Conservation (phyloP, 129 eudicot genomes). For the Oenanthe sinensis region DNA sequence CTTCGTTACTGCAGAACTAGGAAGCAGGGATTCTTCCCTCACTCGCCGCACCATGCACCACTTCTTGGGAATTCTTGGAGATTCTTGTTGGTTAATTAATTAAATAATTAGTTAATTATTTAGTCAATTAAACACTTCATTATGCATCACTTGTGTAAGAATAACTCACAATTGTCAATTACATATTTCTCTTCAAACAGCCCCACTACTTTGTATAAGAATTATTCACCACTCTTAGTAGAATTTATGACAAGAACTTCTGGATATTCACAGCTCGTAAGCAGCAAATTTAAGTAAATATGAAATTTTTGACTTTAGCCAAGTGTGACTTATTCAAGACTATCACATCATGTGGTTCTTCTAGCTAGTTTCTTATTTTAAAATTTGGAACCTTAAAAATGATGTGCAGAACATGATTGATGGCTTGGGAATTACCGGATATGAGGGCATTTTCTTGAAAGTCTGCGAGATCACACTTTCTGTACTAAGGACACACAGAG, state of each 20-base stretch:
- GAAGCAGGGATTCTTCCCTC: too few relatives aligned
- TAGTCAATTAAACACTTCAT: too few relatives aligned
- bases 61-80: too few relatives aligned
- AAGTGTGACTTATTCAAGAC: background rate
- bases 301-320: background rate
- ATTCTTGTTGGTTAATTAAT: too few relatives aligned
- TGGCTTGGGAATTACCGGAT: conserved; percentile 95
- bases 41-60: too few relatives aligned
- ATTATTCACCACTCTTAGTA: background rate
- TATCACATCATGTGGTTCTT: conserved; percentile 8
- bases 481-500: conserved; percentile 74
- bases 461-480: conserved; percentile 98
- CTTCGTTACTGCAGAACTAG: background rate
- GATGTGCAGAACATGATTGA: conserved; percentile 90
- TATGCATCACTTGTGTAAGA: too few relatives aligned
- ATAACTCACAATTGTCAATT: background rate
- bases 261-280: background rate
- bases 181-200: background rate
- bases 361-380: background rate
- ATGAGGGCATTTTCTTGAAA: conserved; percentile 83
- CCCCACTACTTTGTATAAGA: background rate
- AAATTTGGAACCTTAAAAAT: conserved; percentile 14
- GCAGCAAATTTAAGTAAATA: background rate
- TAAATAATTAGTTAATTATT: too few relatives aligned
- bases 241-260: background rate